These are phyloP conservation scores for Xylariaceae sp. DNA, from an alignment of 2,329 filamentous ascomycete genomes.

Conservation along the genomic window DNA sequence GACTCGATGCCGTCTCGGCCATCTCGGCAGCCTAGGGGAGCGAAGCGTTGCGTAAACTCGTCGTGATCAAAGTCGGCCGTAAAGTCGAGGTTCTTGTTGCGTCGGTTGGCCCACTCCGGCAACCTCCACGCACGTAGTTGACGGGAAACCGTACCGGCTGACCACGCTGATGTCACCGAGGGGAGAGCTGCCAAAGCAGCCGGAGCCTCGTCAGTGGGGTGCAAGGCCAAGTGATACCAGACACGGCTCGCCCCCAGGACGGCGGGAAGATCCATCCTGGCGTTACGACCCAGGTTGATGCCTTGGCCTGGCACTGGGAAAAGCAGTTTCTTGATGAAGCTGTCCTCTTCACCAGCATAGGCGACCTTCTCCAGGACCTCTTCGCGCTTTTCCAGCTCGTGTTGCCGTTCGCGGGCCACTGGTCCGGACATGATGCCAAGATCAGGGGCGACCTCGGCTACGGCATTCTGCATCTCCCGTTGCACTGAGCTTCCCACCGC, in stretches of 20 bases:
- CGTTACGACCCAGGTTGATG: constrained; percentile 70
- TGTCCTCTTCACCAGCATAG: constrained; percentile 71
- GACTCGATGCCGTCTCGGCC: constrained; percentile 88
- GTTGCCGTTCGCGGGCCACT: constrained; percentile 64
- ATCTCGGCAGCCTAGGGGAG: constrained; percentile 75
- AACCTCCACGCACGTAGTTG: constrained; percentile 91
- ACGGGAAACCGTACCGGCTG: constrained; percentile 82
- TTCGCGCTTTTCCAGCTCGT: constrained; percentile 74
- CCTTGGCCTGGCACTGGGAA: constrained; percentile 72
- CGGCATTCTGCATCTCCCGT: constrained; percentile 78
- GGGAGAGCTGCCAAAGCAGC: constrained; percentile 64
- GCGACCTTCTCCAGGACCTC: constrained; percentile 79
- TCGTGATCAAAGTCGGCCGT: constrained; percentile 94
- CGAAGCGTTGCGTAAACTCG: constrained; percentile 81
- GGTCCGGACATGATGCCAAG: constrained; percentile 66
- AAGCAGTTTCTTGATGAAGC: constrained; percentile 73
- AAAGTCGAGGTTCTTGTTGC: constrained; percentile 86
- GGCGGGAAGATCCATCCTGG: constrained; percentile 69
- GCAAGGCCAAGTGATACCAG: constrained; percentile 90
- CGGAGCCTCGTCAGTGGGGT: constrained; percentile 83
- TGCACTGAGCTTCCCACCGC: constrained; percentile 72
- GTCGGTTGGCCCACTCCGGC: constrained; percentile 91
- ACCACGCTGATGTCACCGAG: constrained; percentile 78
- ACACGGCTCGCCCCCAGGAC: constrained; percentile 77
- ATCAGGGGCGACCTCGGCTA: constrained; percentile 69